phyloP scores from a whole-genome alignment of 176 grass and related monocot species.

The Microstegium vimineum region DNA sequence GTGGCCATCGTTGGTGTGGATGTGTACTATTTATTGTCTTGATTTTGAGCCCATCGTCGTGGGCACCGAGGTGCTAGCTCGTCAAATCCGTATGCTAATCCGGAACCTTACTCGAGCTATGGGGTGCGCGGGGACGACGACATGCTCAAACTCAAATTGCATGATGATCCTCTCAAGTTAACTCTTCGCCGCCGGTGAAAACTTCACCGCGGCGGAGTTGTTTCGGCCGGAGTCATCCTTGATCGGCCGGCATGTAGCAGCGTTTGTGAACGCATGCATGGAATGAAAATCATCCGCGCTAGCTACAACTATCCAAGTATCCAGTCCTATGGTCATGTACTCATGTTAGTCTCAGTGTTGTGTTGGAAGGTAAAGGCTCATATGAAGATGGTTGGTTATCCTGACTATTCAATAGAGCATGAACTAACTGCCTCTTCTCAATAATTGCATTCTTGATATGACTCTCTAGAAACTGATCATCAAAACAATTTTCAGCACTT shows the following conservation, averaged over 20 bases:
- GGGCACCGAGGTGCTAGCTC: not conserved
- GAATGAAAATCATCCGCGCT: not conserved
- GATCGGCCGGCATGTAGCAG: not conserved
- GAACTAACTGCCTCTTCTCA: no score
- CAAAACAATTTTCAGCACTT: constrained; percentile 47
- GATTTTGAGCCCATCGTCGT: not conserved
- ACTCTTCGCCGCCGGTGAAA: not conserved
- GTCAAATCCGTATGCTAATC: not conserved
- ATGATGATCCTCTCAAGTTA: not conserved
- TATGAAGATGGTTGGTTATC: no score
- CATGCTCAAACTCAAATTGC: no score
- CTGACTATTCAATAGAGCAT: no score
- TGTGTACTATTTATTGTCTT: not conserved
- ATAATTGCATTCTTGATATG: no score
- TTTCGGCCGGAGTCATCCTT: not conserved
- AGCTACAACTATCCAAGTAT: not conserved
- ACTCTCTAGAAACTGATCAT: constrained; percentile 71
- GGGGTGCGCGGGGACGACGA: not conserved
- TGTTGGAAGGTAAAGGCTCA: no score
- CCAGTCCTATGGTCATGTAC: not conserved
- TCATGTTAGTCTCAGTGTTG: not conserved
- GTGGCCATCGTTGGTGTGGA: not conserved
- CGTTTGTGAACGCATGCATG: not conserved
- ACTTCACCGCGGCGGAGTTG: not conserved
- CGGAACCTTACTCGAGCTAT: not conserved